A percentile compares a stretch with the other conserved stretches of the same genome.
Conservation (phyloP, 257 asterid species). For the Rhazya stricta region DNA sequence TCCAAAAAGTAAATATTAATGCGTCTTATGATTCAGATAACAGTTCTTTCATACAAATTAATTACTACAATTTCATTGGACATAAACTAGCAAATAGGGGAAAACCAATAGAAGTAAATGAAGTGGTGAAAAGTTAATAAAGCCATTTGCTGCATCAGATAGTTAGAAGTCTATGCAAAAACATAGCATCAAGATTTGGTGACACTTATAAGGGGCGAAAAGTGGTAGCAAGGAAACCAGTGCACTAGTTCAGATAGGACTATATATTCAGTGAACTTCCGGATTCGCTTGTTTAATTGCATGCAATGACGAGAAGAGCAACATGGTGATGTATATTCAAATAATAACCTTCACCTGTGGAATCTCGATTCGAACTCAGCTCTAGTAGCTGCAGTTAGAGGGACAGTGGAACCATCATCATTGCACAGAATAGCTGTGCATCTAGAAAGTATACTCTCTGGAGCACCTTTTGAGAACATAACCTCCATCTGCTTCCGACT, state of each 20-base stretch:
- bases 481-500: conserved; percentile 86
- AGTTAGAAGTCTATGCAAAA: neutral
- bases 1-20: neutral
- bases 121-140: neutral
- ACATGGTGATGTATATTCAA: neutral
- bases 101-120: neutral
- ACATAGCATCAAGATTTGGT: neutral
- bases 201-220: neutral
- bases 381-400: conserved; percentile 68
- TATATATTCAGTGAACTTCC: neutral
- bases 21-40: neutral
- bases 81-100: neutral
- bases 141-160: neutral
- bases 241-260: neutral
- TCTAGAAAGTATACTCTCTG: conserved; percentile 88
- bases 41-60: neutral
- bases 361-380: conserved; percentile 74
- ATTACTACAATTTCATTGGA: neutral
- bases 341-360: conserved; percentile 46
- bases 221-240: neutral
- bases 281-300: neutral
- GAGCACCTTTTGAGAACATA: conserved; percentile 99
- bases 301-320: neutral
- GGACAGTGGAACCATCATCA: conserved; percentile 78
- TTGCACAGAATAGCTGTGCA: conserved; percentile 88